These are phyloP conservation scores for Rhodocollybia butyracea DNA, from an alignment of 768 basidiomycete genomes.

Conservation along the genomic window DNA sequence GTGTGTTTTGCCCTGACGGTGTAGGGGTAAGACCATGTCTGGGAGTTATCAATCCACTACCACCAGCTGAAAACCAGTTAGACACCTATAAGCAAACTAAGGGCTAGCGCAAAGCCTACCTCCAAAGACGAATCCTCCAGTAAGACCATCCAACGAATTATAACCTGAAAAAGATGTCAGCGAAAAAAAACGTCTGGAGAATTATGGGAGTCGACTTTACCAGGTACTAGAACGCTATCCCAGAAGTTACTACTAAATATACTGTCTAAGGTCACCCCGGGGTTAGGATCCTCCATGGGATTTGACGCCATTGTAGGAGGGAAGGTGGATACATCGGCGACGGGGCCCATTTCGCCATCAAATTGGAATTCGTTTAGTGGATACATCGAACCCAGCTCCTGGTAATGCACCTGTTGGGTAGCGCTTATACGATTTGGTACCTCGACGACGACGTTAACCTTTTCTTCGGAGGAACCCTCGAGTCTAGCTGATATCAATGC, in stretches of 20 bases:
- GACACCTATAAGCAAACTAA: no score
- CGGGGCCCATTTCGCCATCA: constrained; percentile 82
- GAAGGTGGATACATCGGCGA: constrained; percentile 78
- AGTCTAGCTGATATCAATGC: constrained; percentile 64
- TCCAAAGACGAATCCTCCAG: constrained; percentile 84
- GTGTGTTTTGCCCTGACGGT: constrained; percentile 54
- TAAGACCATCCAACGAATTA: constrained; percentile 77
- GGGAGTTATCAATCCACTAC: constrained; percentile 81
- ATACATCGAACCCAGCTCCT: constrained; percentile 20
- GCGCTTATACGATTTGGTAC: not conserved
- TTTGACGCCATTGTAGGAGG: constrained; percentile 80
- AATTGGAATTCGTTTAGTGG: constrained; percentile 62
- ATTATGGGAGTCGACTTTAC: constrained; percentile 21
- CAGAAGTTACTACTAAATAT: constrained; percentile 79
- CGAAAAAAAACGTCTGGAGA: not conserved
- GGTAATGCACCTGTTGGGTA: not conserved
- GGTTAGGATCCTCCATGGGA: constrained; percentile 36
- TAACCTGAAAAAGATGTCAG: constrained; percentile 48
- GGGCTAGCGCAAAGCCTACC: no score
- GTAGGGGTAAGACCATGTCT: constrained; percentile 56
- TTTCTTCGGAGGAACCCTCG: constrained; percentile 14
- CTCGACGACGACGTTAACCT: not conserved
- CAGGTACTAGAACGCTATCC: constrained; percentile 86
- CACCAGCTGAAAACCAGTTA: no score
- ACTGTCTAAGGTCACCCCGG: constrained; percentile 75